These are phyloP conservation scores for Melaleuca alternifolia DNA, from an alignment of 345 rosid genomes.

Conservation along the genomic window DNA sequence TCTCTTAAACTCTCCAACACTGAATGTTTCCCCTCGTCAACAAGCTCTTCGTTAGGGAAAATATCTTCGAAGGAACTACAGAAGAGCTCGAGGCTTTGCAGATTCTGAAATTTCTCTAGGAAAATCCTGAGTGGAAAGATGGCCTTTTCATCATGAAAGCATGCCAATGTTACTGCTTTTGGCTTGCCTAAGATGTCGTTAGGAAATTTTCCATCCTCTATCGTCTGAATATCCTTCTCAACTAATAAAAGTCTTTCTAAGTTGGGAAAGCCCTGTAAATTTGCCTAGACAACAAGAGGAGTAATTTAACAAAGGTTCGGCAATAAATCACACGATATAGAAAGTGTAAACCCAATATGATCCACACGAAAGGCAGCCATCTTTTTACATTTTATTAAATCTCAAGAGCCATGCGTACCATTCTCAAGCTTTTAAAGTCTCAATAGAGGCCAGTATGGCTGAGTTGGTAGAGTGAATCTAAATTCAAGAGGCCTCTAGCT, in stretches of 20 bases:
- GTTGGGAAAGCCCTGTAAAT: neutral
- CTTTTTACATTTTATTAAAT: too few relatives aligned
- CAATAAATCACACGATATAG: neutral
- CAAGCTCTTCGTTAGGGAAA: neutral
- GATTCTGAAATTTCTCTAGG: neutral
- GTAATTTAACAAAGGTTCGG: neutral
- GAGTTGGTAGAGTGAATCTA: too few relatives aligned
- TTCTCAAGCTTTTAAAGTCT: neutral
- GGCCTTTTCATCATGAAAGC: neutral
- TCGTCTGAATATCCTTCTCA: too few relatives aligned
- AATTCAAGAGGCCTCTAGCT: too few relatives aligned
- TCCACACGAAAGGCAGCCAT: neutral
- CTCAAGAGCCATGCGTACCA: neutral
- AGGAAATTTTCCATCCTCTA: neutral
- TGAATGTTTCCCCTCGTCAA: too few relatives aligned
- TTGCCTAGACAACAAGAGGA: neutral
- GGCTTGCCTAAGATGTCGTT: neutral
- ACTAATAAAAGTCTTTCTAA: neutral
- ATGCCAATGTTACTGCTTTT: neutral
- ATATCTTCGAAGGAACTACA: neutral
- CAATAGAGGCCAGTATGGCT: too few relatives aligned
- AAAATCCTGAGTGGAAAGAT: neutral
- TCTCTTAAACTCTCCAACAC: neutral
- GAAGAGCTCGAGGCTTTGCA: neutral
- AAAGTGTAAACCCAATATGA: neutral